Evolutionary conservation across 805 yeast genomes (phyloP).

Genomic region (Candida andamanensis): DNA sequence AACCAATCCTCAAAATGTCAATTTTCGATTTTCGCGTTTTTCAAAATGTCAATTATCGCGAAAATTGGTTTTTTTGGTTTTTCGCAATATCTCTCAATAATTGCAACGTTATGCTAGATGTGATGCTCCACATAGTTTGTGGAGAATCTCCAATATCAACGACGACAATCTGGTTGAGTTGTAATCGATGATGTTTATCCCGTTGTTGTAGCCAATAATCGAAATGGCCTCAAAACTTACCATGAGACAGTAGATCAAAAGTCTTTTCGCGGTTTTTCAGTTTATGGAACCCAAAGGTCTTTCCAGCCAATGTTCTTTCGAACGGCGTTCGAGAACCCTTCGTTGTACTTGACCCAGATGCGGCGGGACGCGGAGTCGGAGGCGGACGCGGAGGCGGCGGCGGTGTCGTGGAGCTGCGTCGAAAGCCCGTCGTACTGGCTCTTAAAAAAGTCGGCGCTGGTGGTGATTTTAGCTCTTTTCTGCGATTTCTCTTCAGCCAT

Average conservation of each 20-base stretch:
- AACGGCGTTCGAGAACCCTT: slow-evolving; percentile 91
- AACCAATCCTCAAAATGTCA: neutral
- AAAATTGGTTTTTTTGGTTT: too few relatives aligned
- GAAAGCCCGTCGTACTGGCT: slow-evolving; percentile 31
- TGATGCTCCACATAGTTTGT: slow-evolving; percentile 53
- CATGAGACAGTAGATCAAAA: slow-evolving; percentile 45
- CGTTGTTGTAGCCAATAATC: slow-evolving; percentile 27
- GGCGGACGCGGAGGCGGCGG: too few relatives aligned
- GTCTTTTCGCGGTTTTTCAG: neutral
- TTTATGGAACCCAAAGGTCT: slow-evolving; percentile 45
- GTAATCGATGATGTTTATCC: slow-evolving; percentile 37
- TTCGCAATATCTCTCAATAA: slow-evolving; percentile 47
- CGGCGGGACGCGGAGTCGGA: slow-evolving; percentile 34
- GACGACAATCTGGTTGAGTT: slow-evolving; percentile 58
- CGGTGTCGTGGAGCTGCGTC: slow-evolving; percentile 26
- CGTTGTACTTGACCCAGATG: slow-evolving; percentile 85
- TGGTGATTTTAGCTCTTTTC: slow-evolving; percentile 21
- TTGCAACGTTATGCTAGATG: slow-evolving; percentile 47
- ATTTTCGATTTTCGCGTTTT: neutral
- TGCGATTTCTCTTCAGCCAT: slow-evolving; percentile 3
- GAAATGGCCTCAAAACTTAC: slow-evolving; percentile 41
- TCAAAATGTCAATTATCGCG: too few relatives aligned
- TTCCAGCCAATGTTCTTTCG: slow-evolving; percentile 77
- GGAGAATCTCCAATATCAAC: slow-evolving; percentile 53
- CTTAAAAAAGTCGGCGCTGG: slow-evolving; percentile 36